Conservation (phyloP, 805 yeast species). For the Suhomyces sp. region DNA sequence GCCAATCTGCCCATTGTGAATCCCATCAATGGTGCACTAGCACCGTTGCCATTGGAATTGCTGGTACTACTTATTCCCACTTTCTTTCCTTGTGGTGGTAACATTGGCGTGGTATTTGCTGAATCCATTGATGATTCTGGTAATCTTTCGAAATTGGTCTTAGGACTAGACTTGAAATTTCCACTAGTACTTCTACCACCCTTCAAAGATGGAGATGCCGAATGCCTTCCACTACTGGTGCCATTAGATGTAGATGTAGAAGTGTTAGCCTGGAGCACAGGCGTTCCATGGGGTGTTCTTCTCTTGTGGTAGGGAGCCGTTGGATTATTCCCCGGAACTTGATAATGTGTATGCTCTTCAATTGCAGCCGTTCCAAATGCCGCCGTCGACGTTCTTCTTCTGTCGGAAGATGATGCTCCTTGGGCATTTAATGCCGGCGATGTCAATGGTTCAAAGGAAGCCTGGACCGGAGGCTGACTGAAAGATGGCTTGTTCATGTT, state of each 20-base stretch:
- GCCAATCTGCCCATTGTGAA: constrained; percentile 47
- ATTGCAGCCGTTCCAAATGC: constrained; percentile 23
- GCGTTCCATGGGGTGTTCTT: constrained; percentile 46
- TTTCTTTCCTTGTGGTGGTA: constrained; percentile 38
- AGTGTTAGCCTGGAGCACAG: constrained; percentile 30
- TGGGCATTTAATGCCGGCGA: constrained; percentile 66
- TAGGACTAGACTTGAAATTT: constrained; percentile 1
- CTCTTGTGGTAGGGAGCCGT: constrained; percentile 25
- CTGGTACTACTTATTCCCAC: constrained; percentile 17
- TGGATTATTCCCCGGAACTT: constrained; percentile 1
- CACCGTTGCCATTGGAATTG: constrained; percentile 18
- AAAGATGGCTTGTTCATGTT: constrained; percentile 16
- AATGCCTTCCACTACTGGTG: constrained; percentile 1
- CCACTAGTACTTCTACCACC: constrained; percentile 1
- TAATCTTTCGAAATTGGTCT: constrained; percentile 22
- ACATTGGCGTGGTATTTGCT: constrained; percentile 28
- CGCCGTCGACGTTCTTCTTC: constrained; percentile 33
- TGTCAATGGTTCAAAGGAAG: constrained; percentile 53
- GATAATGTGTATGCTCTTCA: constrained; percentile 6
- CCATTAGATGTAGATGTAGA: constrained; percentile 3
- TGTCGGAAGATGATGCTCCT: constrained; percentile 20
- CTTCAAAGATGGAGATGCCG: constrained; percentile 5
- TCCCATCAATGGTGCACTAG: constrained; percentile 39
- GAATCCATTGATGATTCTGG: constrained; percentile 28
- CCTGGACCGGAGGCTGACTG: constrained; percentile 23